These are phyloP conservation scores for Naganishia onofrii DNA, from an alignment of 768 basidiomycete genomes.

Conservation along the genomic window DNA sequence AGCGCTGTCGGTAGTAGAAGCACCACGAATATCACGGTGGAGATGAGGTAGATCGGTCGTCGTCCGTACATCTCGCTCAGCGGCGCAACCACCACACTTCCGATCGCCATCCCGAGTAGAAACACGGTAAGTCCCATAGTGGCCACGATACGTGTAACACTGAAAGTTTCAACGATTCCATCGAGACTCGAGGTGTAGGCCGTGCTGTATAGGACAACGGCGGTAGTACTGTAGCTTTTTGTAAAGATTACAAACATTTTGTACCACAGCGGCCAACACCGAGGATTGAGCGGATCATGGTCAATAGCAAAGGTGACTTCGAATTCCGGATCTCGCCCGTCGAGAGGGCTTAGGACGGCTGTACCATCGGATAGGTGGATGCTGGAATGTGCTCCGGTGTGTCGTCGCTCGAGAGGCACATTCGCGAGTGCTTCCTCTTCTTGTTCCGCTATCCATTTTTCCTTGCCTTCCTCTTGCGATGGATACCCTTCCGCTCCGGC, in stretches of 20 bases:
- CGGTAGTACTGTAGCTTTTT: conserved; percentile 22
- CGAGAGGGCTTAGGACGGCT: not conserved
- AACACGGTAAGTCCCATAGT: conserved; percentile 65
- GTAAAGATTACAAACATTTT: conserved; percentile 18
- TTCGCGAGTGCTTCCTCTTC: not conserved
- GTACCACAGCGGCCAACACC: conserved; percentile 17
- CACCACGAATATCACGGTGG: conserved; percentile 60
- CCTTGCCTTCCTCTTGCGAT: conserved; percentile 12
- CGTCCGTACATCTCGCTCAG: conserved; percentile 64
- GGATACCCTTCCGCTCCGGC: conserved; percentile 24
- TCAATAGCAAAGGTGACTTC: conserved; percentile 6
- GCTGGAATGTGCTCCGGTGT: not conserved
- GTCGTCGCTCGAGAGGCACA: not conserved
- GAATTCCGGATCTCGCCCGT: conserved; percentile 20
- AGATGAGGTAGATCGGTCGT: conserved; percentile 58
- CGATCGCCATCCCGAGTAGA: conserved; percentile 60
- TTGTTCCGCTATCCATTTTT: conserved; percentile 18
- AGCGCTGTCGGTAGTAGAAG: conserved; percentile 64
- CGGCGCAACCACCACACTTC: conserved; percentile 55
- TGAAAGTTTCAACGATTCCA: conserved; percentile 56
- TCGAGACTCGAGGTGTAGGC: conserved; percentile 24
- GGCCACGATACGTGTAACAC: conserved; percentile 59
- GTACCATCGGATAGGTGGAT: conserved; percentile 12
- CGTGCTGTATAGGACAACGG: conserved; percentile 26
- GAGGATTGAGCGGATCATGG: conserved; percentile 11